Base-by-base conservation (phyloP, 768 basidiomycete species). In the Cytidiella melzeri region DNA sequence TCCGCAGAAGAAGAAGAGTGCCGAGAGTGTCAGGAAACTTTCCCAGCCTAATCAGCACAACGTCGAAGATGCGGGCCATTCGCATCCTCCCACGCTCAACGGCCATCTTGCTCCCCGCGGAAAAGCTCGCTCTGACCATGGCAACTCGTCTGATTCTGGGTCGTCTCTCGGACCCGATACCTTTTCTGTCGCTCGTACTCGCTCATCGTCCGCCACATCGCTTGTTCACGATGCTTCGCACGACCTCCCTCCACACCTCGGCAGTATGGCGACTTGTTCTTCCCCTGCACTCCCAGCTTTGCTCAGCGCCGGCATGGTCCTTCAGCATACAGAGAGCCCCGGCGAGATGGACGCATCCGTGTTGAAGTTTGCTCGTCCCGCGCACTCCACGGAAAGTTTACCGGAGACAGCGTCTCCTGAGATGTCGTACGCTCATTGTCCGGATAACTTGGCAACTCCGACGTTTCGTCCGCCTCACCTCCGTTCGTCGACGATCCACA, bases 331-430 rank as follows among this genome's bases (percentile, higher is more conserved):
- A 47, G 64, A 64, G 66, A 77, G 75, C 50, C 73, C 75, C 2
- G 54, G 59, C 13, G 68, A 85, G 58, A 78, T 83, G 75, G 86
- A 90, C 60, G 81, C 80, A 5, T 86, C 84, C 13, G 91, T 93
- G 30, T 68, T 85, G 56, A 72, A 71, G 15, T 83, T 92, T 65
- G 85, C 81, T 20, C 77, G 91, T 42, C 87, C 92, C 13, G 82
- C 76, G 10, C 74, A 78, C 45, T 87, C 84, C 11, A 91, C 90
- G 5, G 87, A 89, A 69, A 80, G 79, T 52, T 69, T 87, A 9
- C 76, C 76, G 10, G 57, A 45, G 15, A 53, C 52, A 9, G 46
- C 61, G 10, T 61, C 67, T 24, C 62, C 66, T 6, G 30, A 34
- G 30, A 34, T 34, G 30, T 7, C 9, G 9, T 34, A 7, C 30